Base-by-base conservation (phyloP, 2,329 filamentous ascomycete species). In the Aspergillus alliaceus region DNA sequence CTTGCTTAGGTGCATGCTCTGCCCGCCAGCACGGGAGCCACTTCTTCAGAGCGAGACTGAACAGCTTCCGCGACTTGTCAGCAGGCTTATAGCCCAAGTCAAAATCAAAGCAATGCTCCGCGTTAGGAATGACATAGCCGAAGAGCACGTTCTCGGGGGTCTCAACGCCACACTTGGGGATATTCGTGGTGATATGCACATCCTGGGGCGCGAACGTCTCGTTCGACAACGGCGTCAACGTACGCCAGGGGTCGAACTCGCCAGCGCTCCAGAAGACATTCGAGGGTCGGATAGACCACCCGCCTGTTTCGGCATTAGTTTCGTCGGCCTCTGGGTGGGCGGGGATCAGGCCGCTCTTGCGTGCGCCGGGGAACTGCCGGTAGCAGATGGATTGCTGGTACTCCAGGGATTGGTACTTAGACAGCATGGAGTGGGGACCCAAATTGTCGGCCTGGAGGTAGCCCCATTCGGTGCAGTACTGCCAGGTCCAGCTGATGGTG, bases 391-490 rank as follows among this genome's bases (percentile, higher is more conserved):
- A 71, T 40, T 76, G 71, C 56, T 77, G 72, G 62, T 80, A 77
- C 4, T 72, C 57, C 8, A 80, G 71, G 15, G 74, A 76, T 61
- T 81, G 78, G 63, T 77, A 82, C 32, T 72, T 75, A 12, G 79
- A 81, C 31, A 80, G 69, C 9, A 84, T 67, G 35, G 79, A 75
- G 56, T 79, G 74, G 14, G 70, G 64, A 15, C 80, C 79, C 1
- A 77, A 65, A 62, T 84, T 84, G 32, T 78, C 75, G 52, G 72
- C 73, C 64, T 81, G 79, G 64, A 77, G 79, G 66, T 72, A 83
- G 8, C 81, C 82, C 77, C 77, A 82, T 65, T 84, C 74, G 2
- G 77, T 80, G 67, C 82, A 84, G 64, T 79, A 80, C 62, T 84
- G 80, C 79, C 80, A 83, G 1, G 70, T 76, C 79, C 79, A 82